These are phyloP conservation scores for Trifolium dubium DNA, from an alignment of 306 rosid species.

Conservation along the genomic window DNA sequence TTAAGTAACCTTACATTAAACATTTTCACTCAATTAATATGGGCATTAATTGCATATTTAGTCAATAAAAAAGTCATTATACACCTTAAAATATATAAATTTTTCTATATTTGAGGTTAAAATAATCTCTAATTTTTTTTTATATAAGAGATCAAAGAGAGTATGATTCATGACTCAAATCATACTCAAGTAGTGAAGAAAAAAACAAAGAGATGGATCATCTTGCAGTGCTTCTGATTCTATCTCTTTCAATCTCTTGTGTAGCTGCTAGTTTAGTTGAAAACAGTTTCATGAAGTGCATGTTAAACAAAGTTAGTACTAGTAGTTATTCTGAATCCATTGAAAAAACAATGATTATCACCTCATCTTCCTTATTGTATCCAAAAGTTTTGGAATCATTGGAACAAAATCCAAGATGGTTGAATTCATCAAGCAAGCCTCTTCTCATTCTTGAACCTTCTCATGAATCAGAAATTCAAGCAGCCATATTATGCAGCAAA, in stretches of 20 bases:
- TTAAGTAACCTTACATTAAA: too few species aligned
- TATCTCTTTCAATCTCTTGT: slow-evolving; percentile 41
- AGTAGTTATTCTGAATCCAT: slow-evolving; percentile 22
- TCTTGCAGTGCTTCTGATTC: slow-evolving; percentile 27
- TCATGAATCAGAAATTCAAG: slow-evolving; percentile 56
- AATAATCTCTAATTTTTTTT: too few species aligned
- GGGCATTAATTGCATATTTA: background rate
- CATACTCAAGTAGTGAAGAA: background rate
- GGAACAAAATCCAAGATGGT: slow-evolving; percentile 60
- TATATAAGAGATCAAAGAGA: background rate
- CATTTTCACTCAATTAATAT: background rate
- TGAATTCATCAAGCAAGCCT: slow-evolving; percentile 55
- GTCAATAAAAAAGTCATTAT: too few species aligned
- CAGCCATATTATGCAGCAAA: slow-evolving; percentile 54
- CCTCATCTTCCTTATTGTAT: slow-evolving; percentile 41
- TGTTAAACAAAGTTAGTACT: slow-evolving; percentile 28
- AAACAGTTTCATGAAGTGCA: slow-evolving; percentile 45
- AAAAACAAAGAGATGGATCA: slow-evolving; percentile 32
- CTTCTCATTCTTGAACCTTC: slow-evolving; percentile 49
- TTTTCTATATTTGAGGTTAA: too few species aligned
- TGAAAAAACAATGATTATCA: slow-evolving; percentile 34
- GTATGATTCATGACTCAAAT: background rate
- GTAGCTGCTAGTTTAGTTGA: slow-evolving; percentile 36
- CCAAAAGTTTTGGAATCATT: slow-evolving; percentile 45
- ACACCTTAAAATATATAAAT: background rate